A percentile compares a stretch with the other conserved stretches of the same genome.
phyloP scores from a whole-genome alignment of 495 filamentous ascomycete genomes.

The Penicillium manginii region DNA sequence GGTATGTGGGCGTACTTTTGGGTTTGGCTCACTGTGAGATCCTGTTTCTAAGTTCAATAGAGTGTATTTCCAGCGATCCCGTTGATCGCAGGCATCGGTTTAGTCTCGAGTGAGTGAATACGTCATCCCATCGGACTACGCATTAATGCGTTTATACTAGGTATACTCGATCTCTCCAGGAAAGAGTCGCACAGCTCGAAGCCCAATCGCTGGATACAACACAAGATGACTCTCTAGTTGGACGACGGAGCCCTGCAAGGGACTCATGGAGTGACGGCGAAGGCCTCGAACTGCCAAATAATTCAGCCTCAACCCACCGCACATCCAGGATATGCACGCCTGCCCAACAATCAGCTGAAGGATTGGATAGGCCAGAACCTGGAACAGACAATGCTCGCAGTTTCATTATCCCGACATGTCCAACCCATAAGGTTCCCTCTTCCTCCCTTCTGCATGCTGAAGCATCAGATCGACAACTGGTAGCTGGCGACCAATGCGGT shows the following conservation, averaged over 20 bases:
- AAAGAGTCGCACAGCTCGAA: constrained; percentile 14
- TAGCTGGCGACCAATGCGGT: constrained; percentile 6
- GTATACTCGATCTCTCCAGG: constrained; percentile 18
- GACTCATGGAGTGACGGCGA: not conserved
- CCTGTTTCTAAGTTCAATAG: not conserved
- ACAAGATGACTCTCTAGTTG: not conserved
- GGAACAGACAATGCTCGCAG: not conserved
- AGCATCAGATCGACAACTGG: not conserved
- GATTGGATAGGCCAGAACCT: not conserved
- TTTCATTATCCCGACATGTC: not conserved
- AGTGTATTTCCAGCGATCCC: constrained; percentile 19
- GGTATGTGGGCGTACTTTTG: constrained; percentile 7
- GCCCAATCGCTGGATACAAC: constrained; percentile 3
- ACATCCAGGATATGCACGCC: not conserved
- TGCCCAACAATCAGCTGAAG: not conserved
- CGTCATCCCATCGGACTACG: not conserved
- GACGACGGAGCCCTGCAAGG: not conserved
- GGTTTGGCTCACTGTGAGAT: not conserved
- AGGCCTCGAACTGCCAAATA: not conserved
- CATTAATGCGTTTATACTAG: constrained; percentile 2
- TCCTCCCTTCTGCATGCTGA: not conserved
- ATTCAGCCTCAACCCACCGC: not conserved
- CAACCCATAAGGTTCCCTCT: not conserved
- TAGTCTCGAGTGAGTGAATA: constrained; percentile 12
- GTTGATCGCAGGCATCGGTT: constrained; percentile 9